Percentiles rank a stretch among this genome's conserved stretches.
Evolutionary conservation across 2,329 filamentous ascomycete genomes (phyloP).

Genomic region (Hymenoscyphus occultus): DNA sequence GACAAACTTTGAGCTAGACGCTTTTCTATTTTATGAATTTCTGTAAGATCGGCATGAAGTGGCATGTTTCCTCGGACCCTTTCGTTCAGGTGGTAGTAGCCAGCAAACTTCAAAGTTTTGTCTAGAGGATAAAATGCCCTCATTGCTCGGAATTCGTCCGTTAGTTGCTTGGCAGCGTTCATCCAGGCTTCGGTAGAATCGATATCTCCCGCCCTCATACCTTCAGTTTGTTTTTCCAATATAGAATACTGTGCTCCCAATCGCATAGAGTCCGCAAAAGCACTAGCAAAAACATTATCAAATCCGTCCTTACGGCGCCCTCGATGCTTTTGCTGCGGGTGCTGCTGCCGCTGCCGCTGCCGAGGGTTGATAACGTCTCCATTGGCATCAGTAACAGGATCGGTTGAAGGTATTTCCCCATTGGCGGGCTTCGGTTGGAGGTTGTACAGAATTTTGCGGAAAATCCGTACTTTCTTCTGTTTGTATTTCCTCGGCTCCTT

Average conservation of each 20-base stretch:
- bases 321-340: not conserved
- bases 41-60: conserved; percentile 30
- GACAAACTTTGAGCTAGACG: conserved; percentile 31
- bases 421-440: not conserved
- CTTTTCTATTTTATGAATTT: conserved; percentile 34
- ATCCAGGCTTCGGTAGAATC: conserved; percentile 47
- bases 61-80: conserved; percentile 27
- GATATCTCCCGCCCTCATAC: conserved; percentile 33
- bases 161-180: conserved; percentile 55
- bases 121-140: conserved; percentile 66
- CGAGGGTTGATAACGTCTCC: not conserved
- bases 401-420: not conserved
- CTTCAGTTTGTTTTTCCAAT: conserved; percentile 40
- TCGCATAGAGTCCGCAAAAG: conserved; percentile 12
- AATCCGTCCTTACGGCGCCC: not conserved
- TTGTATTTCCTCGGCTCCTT: not conserved
- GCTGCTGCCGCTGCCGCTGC: not conserved
- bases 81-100: conserved; percentile 34
- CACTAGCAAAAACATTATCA: not conserved
- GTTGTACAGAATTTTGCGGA: not conserved
- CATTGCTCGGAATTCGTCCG: conserved; percentile 61
- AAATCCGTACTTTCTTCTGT: not conserved
- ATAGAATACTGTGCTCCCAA: conserved; percentile 41
- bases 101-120: conserved; percentile 58
- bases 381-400: not conserved